Percentiles rank a stretch among this genome's conserved stretches.
Evolutionary conservation across 331 rosid species (phyloP).

Genomic region (Malus hybrid): DNA sequence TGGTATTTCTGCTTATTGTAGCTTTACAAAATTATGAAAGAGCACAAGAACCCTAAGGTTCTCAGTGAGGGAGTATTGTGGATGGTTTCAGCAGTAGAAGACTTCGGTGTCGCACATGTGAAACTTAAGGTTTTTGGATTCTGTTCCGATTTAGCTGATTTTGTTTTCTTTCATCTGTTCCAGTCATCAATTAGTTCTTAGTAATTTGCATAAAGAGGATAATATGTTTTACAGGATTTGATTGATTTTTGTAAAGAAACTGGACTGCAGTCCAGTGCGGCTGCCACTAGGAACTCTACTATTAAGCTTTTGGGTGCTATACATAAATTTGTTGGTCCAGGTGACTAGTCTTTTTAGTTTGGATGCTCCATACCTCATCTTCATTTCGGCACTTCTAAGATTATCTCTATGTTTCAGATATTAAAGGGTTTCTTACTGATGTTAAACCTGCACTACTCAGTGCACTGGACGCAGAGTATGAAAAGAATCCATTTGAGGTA

Average conservation of each 20-base stretch:
- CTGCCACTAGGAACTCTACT: constrained; percentile 92
- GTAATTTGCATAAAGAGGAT: neutral
- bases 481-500: constrained; percentile 93
- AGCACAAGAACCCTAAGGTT: constrained; percentile 98
- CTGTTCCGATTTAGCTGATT: neutral
- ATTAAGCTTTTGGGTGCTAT: constrained; percentile 85
- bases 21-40: constrained; percentile 94
- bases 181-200: neutral
- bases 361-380: neutral
- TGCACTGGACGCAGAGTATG: constrained; percentile 88
- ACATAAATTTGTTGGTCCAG: constrained; percentile 99
- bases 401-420: constrained; percentile 50
- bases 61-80: constrained; percentile 92
- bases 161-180: neutral
- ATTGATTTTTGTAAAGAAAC: constrained; percentile 89
- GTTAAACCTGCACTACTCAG: constrained; percentile 98
- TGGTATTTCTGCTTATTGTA: constrained; percentile 9
- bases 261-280: constrained; percentile 95
- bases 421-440: constrained; percentile 85
- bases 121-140: constrained; percentile 68
- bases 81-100: constrained; percentile 98
- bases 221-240: constrained; percentile 57
- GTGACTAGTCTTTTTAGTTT: constrained; percentile 33
- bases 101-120: constrained; percentile 78
- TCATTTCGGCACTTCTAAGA: constrained; percentile 13